Evolutionary conservation across 129 eudicot genomes (phyloP), one percentile per base, ranked within the genome.

Genomic region (Artemisia argyi): DNA sequence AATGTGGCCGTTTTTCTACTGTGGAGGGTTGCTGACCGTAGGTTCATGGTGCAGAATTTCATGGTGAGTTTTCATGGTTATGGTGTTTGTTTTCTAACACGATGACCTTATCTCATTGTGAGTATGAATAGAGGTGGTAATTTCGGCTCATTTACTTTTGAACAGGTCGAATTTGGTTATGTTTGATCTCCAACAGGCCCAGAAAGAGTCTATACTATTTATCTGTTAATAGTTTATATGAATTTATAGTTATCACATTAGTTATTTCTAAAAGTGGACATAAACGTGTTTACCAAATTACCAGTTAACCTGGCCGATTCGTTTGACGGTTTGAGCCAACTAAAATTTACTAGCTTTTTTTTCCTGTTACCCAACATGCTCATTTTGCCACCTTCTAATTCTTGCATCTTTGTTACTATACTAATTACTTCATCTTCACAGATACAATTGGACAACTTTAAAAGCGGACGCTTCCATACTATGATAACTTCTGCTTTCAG

Each of bases 401-500:
- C 44, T 42, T 46, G 76, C 16, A 20, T 18, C 19, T 52, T 20
- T 14, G 12, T 9, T 53, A 13, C 4, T 30, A 14, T 39, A 50
- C 12, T 22, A 59, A 24, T 12, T 15, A 60, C 53, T 48, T 79
- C 53, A 65, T 61, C 61, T 57, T 72, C 22, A 61, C 84, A 93
- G 98, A 76, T 90, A 50, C 89, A 92, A 24, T 55, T 93, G 65
- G 97, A 90, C 84, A 87, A 87, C 80, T 60, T 93, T 68, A 82
- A 66, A 79, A 90, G 88, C 44, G 90, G 95, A 7, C 81, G 89
- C 1, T 3, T 87, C 17, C 96, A 93, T 81, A 93, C 98, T 7
- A 51, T 93, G 83, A 80, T 93, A 73, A 93, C 98, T 66, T 64
- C 76, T 59, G 98, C 96, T 2, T 93, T 93, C 91, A 93, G 96